phyloP scores from a whole-genome alignment of 805 yeast genomes.

The Yamadazyma akitaensis region DNA sequence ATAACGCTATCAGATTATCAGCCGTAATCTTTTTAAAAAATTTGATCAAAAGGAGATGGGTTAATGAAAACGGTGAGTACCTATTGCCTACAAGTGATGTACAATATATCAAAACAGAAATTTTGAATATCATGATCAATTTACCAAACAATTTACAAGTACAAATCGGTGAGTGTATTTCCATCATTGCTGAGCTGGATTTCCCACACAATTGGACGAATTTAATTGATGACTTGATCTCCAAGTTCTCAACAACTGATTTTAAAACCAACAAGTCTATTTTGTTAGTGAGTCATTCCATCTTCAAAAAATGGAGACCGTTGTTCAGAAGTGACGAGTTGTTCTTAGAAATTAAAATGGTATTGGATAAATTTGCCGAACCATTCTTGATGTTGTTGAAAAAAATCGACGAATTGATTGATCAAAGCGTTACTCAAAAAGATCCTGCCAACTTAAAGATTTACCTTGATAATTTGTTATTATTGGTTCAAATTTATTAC shows the following conservation, averaged over 20 bases:
- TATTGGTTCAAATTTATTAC: conserved; percentile 77
- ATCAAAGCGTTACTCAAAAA: conserved; percentile 24
- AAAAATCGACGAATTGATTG: conserved; percentile 65
- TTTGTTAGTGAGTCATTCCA: conserved; percentile 88
- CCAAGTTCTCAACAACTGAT: conserved; percentile 61
- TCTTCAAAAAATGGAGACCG: conserved; percentile 96
- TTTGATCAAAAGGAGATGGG: conserved; percentile 80
- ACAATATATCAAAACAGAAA: conserved; percentile 64
- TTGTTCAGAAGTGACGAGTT: conserved; percentile 86
- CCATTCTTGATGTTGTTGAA: conserved; percentile 75
- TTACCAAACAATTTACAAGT: conserved; percentile 76
- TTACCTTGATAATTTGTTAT: conserved; percentile 65
- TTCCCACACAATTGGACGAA: conserved; percentile 89
- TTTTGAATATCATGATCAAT: conserved; percentile 80
- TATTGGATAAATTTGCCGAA: conserved; percentile 72
- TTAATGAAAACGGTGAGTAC: conserved; percentile 83
- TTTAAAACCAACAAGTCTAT: conserved; percentile 80
- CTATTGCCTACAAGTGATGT: conserved; percentile 60
- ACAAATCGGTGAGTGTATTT: conserved; percentile 94
- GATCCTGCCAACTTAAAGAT: conserved; percentile 47
- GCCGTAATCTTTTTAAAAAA: conserved; percentile 91
- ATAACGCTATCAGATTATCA: conserved; percentile 67
- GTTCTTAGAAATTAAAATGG: conserved; percentile 82
- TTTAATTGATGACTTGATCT: conserved; percentile 69
- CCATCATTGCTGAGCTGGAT: conserved; percentile 91